Evolutionary conservation across 2,329 filamentous ascomycete genomes (phyloP).

Genomic region (Aurifilum marmelostoma): DNA sequence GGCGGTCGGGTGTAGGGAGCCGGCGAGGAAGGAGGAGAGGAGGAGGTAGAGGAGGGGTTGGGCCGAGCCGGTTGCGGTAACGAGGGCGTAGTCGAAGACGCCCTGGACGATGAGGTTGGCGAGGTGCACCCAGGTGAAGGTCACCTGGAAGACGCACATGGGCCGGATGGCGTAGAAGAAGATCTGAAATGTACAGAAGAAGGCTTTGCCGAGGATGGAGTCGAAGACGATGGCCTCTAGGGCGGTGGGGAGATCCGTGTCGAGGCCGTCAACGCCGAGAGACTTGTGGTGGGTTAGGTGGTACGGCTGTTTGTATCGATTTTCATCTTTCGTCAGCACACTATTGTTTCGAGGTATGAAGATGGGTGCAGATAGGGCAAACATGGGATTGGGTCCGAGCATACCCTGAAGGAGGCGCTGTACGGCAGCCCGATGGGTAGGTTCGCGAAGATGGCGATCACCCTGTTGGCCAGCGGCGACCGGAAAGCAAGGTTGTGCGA

Average conservation of each 20-base stretch:
- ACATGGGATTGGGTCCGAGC: conserved; percentile 38
- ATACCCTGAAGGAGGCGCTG: conserved; percentile 88
- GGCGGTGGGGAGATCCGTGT: conserved; percentile 92
- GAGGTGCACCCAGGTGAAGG: conserved; percentile 82
- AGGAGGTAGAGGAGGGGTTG: conserved; percentile 81
- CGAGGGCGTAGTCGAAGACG: conserved; percentile 73
- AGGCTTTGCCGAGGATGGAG: conserved; percentile 93
- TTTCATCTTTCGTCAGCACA: not conserved
- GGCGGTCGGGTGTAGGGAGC: conserved; percentile 89
- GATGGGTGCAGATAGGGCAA: no score
- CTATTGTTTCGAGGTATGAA: not conserved
- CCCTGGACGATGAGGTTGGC: conserved; percentile 81
- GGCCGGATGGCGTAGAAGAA: conserved; percentile 97
- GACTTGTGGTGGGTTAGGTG: conserved; percentile 99
- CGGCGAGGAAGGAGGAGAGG: conserved; percentile 88
- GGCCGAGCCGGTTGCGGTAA: conserved; percentile 57
- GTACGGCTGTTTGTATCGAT: conserved; percentile 68
- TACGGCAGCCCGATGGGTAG: conserved; percentile 95
- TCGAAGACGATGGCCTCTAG: conserved; percentile 92
- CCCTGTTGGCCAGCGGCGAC: conserved; percentile 75
- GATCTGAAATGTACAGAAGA: conserved; percentile 99
- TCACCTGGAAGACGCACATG: conserved; percentile 89
- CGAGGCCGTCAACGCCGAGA: conserved; percentile 91
- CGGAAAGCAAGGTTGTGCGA: conserved; percentile 96
- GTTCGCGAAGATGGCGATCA: conserved; percentile 92